These are phyloP conservation scores for Haplosporangium gracile DNA, from an alignment of 192 early-diverging fungal species.

Conservation along the genomic window DNA sequence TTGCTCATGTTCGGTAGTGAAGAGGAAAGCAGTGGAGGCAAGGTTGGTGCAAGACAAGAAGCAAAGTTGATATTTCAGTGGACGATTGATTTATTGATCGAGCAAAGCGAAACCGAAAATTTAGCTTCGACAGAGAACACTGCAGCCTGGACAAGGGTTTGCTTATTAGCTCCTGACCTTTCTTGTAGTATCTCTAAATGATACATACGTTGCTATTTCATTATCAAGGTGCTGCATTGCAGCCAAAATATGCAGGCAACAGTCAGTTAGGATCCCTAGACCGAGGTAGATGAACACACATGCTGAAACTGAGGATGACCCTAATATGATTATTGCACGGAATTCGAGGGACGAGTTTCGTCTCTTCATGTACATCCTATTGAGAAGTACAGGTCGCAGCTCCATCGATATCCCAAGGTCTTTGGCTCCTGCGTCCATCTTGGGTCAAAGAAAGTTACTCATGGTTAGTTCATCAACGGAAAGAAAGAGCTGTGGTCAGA, in stretches of 20 bases:
- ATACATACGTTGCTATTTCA: background rate
- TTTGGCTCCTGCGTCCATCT: background rate
- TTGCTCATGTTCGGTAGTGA: conserved; percentile 20
- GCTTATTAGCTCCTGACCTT: too few species aligned
- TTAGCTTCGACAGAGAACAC: too few species aligned
- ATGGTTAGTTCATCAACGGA: background rate
- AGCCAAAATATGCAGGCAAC: background rate
- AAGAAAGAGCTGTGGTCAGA: background rate
- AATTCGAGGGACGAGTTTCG: background rate
- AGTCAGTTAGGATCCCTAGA: background rate
- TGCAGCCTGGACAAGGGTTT: too few species aligned
- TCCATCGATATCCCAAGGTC: background rate
- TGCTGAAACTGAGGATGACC: background rate
- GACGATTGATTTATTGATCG: background rate
- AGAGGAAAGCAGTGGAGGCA: background rate
- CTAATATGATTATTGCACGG: background rate
- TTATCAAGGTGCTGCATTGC: conserved; percentile 11
- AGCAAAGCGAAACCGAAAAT: background rate
- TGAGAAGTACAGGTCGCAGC: conserved; percentile 5
- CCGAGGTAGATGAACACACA: background rate
- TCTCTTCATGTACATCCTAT: background rate
- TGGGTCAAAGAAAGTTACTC: background rate
- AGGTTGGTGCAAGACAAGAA: conserved; percentile 19
- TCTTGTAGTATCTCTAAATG: too few species aligned
- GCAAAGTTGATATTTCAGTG: background rate